These are phyloP conservation scores for Vickermania ingenoplastis DNA, from an alignment of 208 protist species.

Conservation along the genomic window DNA sequence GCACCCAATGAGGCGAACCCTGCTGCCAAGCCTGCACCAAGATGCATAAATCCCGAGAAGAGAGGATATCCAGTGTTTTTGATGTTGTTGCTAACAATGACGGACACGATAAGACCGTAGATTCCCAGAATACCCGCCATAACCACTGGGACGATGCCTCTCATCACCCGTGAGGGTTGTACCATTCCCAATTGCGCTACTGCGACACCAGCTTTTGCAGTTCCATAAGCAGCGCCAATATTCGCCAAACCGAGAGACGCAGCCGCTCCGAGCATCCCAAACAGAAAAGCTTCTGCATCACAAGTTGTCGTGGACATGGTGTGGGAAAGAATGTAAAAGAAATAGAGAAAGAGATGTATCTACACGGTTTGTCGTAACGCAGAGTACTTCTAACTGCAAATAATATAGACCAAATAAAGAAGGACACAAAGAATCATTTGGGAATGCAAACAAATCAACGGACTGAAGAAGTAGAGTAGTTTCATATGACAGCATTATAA, in stretches of 20 bases:
- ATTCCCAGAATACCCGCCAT: slow-evolving; percentile 93
- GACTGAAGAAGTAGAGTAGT: no score
- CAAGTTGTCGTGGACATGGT: slow-evolving; percentile 13
- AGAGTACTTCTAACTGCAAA: no score
- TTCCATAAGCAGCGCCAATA: slow-evolving; percentile 97
- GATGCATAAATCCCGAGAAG: slow-evolving; percentile 91
- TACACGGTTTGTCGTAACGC: no score
- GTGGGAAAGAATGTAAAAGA: no score
- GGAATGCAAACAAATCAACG: no score
- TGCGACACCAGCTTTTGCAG: slow-evolving; percentile 95
- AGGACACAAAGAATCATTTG: no score
- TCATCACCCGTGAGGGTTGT: slow-evolving; percentile 91
- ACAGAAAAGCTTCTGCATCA: slow-evolving; percentile 77
- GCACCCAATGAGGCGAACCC: slow-evolving; percentile 93
- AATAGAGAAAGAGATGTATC: no score
- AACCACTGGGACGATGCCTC: slow-evolving; percentile 84
- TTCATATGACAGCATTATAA: no score
- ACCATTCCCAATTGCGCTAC: slow-evolving; percentile 96
- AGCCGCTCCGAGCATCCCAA: slow-evolving; percentile 93
- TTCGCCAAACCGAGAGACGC: slow-evolving; percentile 79
- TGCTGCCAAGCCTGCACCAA: slow-evolving; percentile 94
- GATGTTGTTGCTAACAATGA: slow-evolving; percentile 85
- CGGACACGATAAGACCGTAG: slow-evolving; percentile 81
- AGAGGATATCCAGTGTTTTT: slow-evolving; percentile 52
- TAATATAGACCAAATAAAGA: no score